Evolutionary conservation across 441 rosid species (phyloP), one percentile per base, ranked within the genome.

Genomic region (Macaranga tanarius): DNA sequence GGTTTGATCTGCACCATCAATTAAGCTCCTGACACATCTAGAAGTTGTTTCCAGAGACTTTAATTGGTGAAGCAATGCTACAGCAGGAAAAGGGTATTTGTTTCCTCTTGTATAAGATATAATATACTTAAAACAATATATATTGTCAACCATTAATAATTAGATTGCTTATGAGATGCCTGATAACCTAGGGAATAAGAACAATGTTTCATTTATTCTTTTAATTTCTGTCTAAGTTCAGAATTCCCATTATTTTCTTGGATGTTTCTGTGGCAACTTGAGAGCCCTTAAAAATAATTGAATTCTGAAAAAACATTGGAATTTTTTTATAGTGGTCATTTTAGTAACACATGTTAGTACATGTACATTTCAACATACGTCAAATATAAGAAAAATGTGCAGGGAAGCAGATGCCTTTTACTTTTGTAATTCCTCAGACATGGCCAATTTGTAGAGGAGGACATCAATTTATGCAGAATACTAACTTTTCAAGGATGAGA

Each of bases 11-110:
- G 17, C 38, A 57, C 25, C 11, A 2, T 47, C 42, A 19, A 44
- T 67, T 34, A 34, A 34, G 4, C 51, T 10, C 23, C 15, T 7
- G 22, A 4, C 7, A 11, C 48, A n/a, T 31, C 23, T 42, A 19
- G 74, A 47, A 61, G 31, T 51, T 15, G 67, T 48, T 71, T 71
- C 59, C 58, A 11, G 34, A 50, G 38, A 71, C 74, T 47, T 7
- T 4, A 34, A 5, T 47, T 7, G 12, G 23, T 57, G 20, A 38
- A 25, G 23, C 52, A 42, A 20, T 10, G 4, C 34, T 6, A 1
- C 2, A n/a, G 6, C 5, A 13, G 20, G 13, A n/a, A 8, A 23
- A 23, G n/a, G 25, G 38, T 25, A 52, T 51, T 67, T 51, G 13
- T 31, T 67, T 67, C 52, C 26, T 47, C 13, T 17, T 25, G 8